Conservation (phyloP, 257 asterid species). For the Solanum etuberosum region DNA sequence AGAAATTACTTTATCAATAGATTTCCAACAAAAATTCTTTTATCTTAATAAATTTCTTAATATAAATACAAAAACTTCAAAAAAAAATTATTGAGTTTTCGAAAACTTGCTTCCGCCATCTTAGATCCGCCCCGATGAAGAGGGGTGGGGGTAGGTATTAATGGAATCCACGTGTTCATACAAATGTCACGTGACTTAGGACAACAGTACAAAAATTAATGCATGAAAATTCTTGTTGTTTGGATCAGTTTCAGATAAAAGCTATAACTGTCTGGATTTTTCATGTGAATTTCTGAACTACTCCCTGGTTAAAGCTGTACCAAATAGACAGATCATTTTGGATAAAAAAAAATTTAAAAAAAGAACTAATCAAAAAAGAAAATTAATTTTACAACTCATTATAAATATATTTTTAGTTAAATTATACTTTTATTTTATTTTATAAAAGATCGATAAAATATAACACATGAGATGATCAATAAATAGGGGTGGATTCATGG, state of each 20-base stretch:
- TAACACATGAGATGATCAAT: neutral
- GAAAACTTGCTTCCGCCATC: neutral
- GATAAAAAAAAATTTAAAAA: neutral
- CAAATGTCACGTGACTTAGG: slow-evolving; percentile 31
- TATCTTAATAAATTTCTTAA: no score
- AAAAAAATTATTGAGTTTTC: neutral
- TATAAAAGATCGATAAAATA: neutral
- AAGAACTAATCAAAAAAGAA: neutral
- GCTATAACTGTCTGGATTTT: neutral
- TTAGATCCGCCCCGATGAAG: neutral
- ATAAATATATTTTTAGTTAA: neutral
- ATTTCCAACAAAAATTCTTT: neutral
- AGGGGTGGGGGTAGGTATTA: neutral
- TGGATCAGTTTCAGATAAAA: neutral
- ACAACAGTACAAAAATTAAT: neutral
- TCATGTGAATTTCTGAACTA: neutral
- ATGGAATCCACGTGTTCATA: slow-evolving; percentile 18
- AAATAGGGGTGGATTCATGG: neutral
- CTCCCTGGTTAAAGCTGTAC: neutral
- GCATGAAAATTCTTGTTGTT: neutral
- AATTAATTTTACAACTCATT: neutral
- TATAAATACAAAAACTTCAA: no score
- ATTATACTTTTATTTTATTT: no score
- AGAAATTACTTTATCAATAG: neutral
- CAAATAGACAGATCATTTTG: neutral